Base-by-base conservation (phyloP, 192 early-diverging fungal genomes). In the Chytriomyces sp. region DNA sequence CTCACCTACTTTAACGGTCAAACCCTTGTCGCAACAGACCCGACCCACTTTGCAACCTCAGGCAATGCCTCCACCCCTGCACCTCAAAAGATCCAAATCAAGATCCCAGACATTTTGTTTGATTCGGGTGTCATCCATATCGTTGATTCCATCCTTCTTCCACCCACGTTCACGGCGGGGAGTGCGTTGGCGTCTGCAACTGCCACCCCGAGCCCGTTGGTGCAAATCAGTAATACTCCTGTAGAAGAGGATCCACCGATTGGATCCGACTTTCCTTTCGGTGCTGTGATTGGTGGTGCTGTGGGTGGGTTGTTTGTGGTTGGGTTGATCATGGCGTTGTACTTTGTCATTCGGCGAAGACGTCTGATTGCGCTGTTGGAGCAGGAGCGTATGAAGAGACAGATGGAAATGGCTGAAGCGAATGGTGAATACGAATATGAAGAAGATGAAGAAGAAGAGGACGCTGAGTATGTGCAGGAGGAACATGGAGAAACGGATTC, bases 61-160 rank as follows among this genome's bases (percentile, higher is more conserved):
- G 13, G 35, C 53, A 57, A 57, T 5, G 2, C 53, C 53, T 35
- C 53, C 53, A 57, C 50, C 70, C 18, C 4, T 18, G 1, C 26
- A 1, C 11, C 46, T 3, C 44, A 35, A 48, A 48, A 43, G 6
- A 69, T 69, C 67, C 26, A 18, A 11, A 48, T 69, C 44, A n/a
- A 20, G 16, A 11, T 10, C 43, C 67, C 67, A 1, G 67, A 69
- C 7, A 47, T 69, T 26, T 45, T 35, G 1, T 69, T 69, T 26
- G 67, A 69, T 45, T 43, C n/a, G 9, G 67, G 67, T 26, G 67
- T 69, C 67, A 69, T 69, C 7, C 67, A 69, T 48, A 48, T 69
- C 7, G 67, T 69, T 48, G 35, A 69, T 48, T 48, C 67, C 4
- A 48, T 69, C 46, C 26, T 69, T 45, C 64, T 20, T 5, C 64